Evolutionary conservation across 2,329 filamentous ascomycete species (phyloP), one percentile per base, ranked within the genome.

Genomic region (Dothideomycetidae sp.): DNA sequence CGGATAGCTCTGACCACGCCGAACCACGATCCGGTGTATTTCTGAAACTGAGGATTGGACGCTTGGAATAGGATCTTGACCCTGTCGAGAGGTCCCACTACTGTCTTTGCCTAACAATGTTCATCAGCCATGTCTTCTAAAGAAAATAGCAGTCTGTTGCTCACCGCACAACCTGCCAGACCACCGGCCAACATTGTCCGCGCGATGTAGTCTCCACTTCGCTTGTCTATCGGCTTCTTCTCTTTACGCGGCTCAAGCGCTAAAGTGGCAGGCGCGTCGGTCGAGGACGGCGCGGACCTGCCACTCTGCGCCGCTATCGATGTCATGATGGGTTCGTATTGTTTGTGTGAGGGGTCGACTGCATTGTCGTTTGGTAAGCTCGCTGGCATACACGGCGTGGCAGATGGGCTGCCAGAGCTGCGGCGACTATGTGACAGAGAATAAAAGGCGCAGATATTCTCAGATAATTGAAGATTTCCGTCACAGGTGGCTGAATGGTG

Each of bases 31-130:
- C 85, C 82, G 1, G 83, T 76, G 56, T 96, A 98, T 61, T 93
- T 93, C 37, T 80, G 73, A 56, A 93, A 98, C 48, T 90, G 79
- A 3, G 90, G 90, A 52, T 90, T 94, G 53, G 81, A 84, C 36
- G 90, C 81, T 58, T 98, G 90, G 63, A 98, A 96, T 40, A 98
- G 79, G 53, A 98, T 98, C 63, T 98, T 98, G 52, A 98, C 90
- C 47, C 90, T 79, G 61, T 98, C 90, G 46, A 98, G 80, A 15
- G 90, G 90, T 15, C 85, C 90, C 26, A 98, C 92, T 5, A 93
- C 68, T 0, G 88, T 94, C 68, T 98, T 98, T 44, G 81, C 90
- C 85, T 93, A 49, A 36, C 10, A n/a, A 29, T 21, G 28, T 40
- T 43, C 39, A 30, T 31, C 38, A 35, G 29, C 14, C 3, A 5